Percentiles rank a stretch among this genome's conserved stretches.
phyloP scores from a whole-genome alignment of 768 basidiomycete genomes.

The Agaricus subrufescens region DNA sequence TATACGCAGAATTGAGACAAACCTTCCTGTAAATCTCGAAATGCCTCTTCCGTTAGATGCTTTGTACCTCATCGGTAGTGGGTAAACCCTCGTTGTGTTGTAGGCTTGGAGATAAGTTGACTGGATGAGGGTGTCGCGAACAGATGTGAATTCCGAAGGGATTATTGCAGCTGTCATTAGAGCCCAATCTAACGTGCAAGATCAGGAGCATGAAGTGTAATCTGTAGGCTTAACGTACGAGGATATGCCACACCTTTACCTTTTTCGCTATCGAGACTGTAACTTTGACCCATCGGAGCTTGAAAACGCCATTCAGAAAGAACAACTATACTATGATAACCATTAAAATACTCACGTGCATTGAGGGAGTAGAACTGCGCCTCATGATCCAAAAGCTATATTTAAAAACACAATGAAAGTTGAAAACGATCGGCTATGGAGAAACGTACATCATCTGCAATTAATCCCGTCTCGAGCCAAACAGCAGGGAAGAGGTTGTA shows the following conservation, averaged over 20 bases:
- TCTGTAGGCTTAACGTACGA: neutral
- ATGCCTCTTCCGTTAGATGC: slow-evolving; percentile 12
- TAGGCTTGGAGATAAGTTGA: slow-evolving; percentile 16
- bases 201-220: neutral
- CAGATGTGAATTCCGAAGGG: slow-evolving; percentile 18
- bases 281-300: slow-evolving; percentile 9
- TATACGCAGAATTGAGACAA: neutral
- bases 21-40: slow-evolving; percentile 11
- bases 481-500: slow-evolving; percentile 52
- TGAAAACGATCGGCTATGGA: neutral
- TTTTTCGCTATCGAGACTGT: slow-evolving; percentile 15
- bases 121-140: slow-evolving; percentile 34
- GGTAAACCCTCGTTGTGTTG: slow-evolving; percentile 13
- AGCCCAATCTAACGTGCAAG: slow-evolving; percentile 35
- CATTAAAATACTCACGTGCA: neutral
- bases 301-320: neutral
- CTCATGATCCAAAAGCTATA: slow-evolving; percentile 7
- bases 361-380: slow-evolving; percentile 12
- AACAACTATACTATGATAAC: neutral
- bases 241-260: slow-evolving; percentile 15
- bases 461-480: slow-evolving; percentile 35
- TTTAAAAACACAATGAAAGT: too few species aligned
- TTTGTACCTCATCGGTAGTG: slow-evolving; percentile 22
- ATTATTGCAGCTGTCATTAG: slow-evolving; percentile 43
- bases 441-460: slow-evolving; percentile 19